Evolutionary conservation across 192 early-diverging fungal species (phyloP).

Genomic region (Backusella australiensis): DNA sequence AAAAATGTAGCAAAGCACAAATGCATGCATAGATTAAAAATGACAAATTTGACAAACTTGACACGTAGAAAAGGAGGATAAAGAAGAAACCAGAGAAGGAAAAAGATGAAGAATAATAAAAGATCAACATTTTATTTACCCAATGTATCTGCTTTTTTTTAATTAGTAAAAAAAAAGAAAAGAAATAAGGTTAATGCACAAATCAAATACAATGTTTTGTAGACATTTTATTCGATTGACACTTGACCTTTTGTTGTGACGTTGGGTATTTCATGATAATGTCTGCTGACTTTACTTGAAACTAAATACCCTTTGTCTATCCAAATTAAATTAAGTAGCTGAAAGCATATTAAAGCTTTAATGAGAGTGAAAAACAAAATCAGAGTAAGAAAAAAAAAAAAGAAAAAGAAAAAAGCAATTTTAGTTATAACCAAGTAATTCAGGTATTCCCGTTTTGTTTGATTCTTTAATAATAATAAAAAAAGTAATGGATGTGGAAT

Average conservation of each 20-base stretch:
- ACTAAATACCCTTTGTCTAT: neutral
- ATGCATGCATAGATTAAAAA: neutral
- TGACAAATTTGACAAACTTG: neutral
- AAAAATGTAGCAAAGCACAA: neutral
- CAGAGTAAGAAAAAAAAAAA: neutral
- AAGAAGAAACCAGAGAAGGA: neutral
- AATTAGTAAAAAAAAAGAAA: neutral
- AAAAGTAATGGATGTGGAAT: neutral
- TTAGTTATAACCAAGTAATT: neutral
- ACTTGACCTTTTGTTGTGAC: conserved; percentile 4
- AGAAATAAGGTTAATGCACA: neutral
- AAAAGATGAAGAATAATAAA: neutral
- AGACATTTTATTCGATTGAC: neutral
- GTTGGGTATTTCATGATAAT: neutral
- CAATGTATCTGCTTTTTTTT: neutral
- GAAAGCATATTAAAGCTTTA: neutral
- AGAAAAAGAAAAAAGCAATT: neutral
- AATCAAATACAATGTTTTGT: neutral
- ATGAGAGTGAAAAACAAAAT: neutral
- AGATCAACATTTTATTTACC: neutral
- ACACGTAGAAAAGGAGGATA: neutral
- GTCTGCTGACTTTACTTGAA: conserved; percentile 5
- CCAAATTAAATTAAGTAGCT: neutral
- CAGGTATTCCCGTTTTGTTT: neutral
- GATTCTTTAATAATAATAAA: neutral